These are phyloP conservation scores for Saturnispora serradocipensis DNA, from an alignment of 805 yeast genomes.

Conservation along the genomic window DNA sequence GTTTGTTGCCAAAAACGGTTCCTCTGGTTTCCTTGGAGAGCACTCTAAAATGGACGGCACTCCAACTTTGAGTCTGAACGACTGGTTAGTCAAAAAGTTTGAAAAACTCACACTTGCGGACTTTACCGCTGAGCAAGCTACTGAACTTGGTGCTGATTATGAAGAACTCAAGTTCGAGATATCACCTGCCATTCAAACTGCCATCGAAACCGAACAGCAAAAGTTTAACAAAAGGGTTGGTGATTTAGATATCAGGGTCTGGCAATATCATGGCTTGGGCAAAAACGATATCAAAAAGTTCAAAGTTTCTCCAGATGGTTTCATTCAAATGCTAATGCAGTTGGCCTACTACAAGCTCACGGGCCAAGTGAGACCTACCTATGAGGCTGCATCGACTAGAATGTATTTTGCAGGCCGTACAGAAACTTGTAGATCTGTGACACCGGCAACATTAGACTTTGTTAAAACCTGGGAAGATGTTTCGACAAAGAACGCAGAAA, in stretches of 20 bases:
- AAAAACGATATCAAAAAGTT: constrained; percentile 75
- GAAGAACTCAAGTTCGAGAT: constrained; percentile 48
- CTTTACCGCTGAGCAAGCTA: constrained; percentile 10
- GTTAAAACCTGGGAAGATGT: constrained; percentile 67
- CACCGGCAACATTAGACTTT: constrained; percentile 58
- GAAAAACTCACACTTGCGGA: constrained; percentile 25
- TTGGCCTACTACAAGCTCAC: constrained; percentile 79
- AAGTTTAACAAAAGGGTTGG: constrained; percentile 47
- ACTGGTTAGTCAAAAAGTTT: constrained; percentile 55
- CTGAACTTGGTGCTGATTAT: not conserved
- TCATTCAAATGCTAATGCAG: constrained; percentile 83
- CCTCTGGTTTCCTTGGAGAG: constrained; percentile 91
- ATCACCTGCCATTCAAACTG: constrained; percentile 38
- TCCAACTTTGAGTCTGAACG: constrained; percentile 83
- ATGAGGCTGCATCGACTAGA: constrained; percentile 94
- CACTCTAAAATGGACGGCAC: constrained; percentile 98
- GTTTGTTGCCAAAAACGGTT: constrained; percentile 70
- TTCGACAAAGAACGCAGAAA: constrained; percentile 40
- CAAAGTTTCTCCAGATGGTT: constrained; percentile 90
- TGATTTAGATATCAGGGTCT: constrained; percentile 65
- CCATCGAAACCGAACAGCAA: constrained; percentile 46
- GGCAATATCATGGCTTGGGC: constrained; percentile 80
- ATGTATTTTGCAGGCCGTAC: constrained; percentile 85
- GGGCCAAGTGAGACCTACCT: constrained; percentile 79
- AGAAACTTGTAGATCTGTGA: constrained; percentile 83